A percentile compares a stretch with the other conserved stretches of the same genome.
phyloP scores from a whole-genome alignment of 2,329 filamentous ascomycete species.

The Spiromastix sp. region DNA sequence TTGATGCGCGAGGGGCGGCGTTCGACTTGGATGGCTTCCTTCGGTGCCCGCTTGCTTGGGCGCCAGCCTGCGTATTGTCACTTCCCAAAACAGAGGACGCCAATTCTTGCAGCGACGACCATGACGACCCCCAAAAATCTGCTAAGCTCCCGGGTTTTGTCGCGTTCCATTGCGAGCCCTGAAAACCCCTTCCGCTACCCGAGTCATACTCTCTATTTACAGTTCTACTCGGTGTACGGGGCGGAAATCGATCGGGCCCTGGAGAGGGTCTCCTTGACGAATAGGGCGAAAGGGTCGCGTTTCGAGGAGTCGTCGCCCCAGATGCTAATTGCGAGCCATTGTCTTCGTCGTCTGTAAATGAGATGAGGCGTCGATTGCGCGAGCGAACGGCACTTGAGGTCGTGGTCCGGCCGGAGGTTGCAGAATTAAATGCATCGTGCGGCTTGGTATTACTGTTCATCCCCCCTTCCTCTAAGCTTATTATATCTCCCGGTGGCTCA shows the following conservation, averaged over 20 bases:
- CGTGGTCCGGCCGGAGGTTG: conserved; percentile 22
- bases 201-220: neutral
- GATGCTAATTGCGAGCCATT: conserved; percentile 14
- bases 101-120: conserved; percentile 39
- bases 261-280: conserved; percentile 33
- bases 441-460: conserved; percentile 32
- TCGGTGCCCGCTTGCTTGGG: conserved; percentile 17
- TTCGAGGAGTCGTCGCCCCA: conserved; percentile 5
- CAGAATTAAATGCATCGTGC: conserved; percentile 26
- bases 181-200: neutral
- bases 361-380: conserved; percentile 34
- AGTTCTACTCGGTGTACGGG: conserved; percentile 2
- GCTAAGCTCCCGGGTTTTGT: conserved; percentile 6
- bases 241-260: conserved; percentile 21
- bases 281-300: conserved; percentile 22
- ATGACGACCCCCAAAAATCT: conserved; percentile 35
- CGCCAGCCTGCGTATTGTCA: conserved; percentile 20
- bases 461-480: too few relatives aligned
- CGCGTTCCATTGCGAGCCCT: neutral
- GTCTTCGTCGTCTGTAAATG: conserved; percentile 29
- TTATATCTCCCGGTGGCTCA: too few relatives aligned
- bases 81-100: conserved; percentile 39
- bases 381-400: conserved; percentile 31
- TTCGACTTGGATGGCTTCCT: conserved; percentile 30
- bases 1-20: conserved; percentile 1